These are phyloP conservation scores for Clarireedia hainanense DNA, from an alignment of 2,329 filamentous ascomycete species.

Conservation along the genomic window DNA sequence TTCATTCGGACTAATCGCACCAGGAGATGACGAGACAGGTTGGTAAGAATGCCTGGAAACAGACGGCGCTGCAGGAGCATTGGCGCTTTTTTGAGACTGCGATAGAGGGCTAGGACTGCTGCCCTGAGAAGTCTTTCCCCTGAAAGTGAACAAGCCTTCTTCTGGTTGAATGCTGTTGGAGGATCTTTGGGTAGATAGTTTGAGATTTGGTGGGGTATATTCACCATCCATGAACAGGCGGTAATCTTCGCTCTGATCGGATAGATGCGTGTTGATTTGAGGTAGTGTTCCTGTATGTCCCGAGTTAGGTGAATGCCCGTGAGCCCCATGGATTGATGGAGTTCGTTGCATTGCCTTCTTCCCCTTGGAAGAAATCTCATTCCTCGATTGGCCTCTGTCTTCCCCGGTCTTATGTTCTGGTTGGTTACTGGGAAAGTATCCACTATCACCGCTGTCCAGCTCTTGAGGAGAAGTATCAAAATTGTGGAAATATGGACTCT, in stretches of 20 bases:
- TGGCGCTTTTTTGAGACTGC: conserved; percentile 8
- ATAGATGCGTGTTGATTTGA: background rate
- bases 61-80: conserved; percentile 10
- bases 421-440: background rate
- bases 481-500: background rate
- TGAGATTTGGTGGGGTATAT: background rate
- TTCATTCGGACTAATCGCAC: background rate
- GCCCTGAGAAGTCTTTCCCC: background rate
- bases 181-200: background rate
- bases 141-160: conserved; percentile 4
- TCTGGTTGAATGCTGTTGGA: conserved; percentile 6
- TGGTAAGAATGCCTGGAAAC: conserved; percentile 7
- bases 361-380: background rate
- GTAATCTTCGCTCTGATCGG: background rate
- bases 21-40: background rate
- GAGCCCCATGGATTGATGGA: conserved; percentile 2
- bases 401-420: too few species aligned
- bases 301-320: background rate
- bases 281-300: background rate
- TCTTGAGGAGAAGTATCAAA: conserved; percentile 6
- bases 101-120: background rate
- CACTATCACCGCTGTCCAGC: background rate
- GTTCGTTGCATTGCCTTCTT: background rate
- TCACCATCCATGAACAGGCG: background rate
- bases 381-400: too few species aligned